Evolutionary conservation across 768 basidiomycete species (phyloP), one percentile per base, ranked within the genome.

Genomic region (Auricularia cornea): DNA sequence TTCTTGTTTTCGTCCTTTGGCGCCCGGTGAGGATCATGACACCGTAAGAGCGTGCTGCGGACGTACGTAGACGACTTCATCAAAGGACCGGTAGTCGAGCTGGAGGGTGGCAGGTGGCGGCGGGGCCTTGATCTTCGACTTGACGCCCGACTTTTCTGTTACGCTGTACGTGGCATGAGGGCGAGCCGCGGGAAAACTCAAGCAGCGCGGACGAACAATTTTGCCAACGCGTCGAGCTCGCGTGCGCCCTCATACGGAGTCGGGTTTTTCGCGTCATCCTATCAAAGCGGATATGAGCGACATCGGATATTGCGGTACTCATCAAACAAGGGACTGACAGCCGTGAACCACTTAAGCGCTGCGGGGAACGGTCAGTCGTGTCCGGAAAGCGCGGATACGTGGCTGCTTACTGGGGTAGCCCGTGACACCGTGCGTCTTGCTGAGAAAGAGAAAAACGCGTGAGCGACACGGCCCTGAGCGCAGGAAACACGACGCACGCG

Each of bases 321-420:
- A 23, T 18, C 11, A 18, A 23, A 48, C 11, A 18, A 23, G 20
- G 28, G 28, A 30, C 54, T 26, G 12, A 57, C 54, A 28, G 54
- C 54, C 16, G 18, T 80, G 70, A 98, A 96, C 93, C 92, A 98
- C 71, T 96, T 95, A 62, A 97, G 74, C 59, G 94, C 94, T 94
- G 67, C 54, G 54, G 23, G 44, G 62, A 23, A 64, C 44, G 44
- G 26, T 31, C 38, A 69, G 51, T 40, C 29, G 54, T 16, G 60
- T 60, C 35, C 1, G 35, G 10, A 14, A 1, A 14, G 8, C 2
- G 35, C 35, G 8, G 2, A 38, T 11, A 32, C 29, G 31, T 20
- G 56, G 61, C 16, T 38, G 83, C 91, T 70, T 64, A 95, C 92
- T 96, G 18, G 94, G 94, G 77, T 81, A 96, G 33, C 92, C 93